Conservation (phyloP, 228 moss, liverwort and hornwort species). For the Sphagnum fallax region DNA sequence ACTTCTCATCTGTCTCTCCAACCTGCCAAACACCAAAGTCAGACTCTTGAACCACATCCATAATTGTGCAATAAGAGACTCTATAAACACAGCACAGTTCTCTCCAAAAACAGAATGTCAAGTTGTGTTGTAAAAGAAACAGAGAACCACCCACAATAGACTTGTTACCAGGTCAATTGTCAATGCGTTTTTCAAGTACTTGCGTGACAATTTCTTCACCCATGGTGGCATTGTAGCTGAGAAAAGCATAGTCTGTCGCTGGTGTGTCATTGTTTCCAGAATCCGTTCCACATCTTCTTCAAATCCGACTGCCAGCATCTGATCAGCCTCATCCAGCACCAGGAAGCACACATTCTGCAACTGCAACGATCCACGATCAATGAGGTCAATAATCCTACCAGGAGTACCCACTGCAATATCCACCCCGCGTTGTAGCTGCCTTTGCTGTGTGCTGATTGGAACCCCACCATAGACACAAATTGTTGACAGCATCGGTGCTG, state of each 20-base stretch:
- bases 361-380: slow-evolving; percentile 53
- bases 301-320: slow-evolving; percentile 88
- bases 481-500: slow-evolving; percentile 69
- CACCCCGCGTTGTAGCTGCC: slow-evolving; percentile 60
- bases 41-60: no score
- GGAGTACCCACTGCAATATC: slow-evolving; percentile 84
- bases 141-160: no score
- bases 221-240: slow-evolving; percentile 84
- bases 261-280: slow-evolving; percentile 47
- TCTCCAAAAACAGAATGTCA: no score
- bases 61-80: no score
- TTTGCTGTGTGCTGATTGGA: slow-evolving; percentile 61
- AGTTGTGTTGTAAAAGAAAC: no score
- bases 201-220: slow-evolving; percentile 62
- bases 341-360: slow-evolving; percentile 67
- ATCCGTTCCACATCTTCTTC: slow-evolving; percentile 83
- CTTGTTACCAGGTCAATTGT: slow-evolving; percentile 59
- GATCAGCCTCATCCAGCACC: slow-evolving; percentile 87
- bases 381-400: slow-evolving; percentile 75
- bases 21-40: slow-evolving; percentile 23
- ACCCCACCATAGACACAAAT: slow-evolving; percentile 85
- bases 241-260: slow-evolving; percentile 76
- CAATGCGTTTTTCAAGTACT: slow-evolving; percentile 54
- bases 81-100: no score
- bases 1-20: slow-evolving; percentile 76